Evolutionary conservation across 1,284 basidiomycete species (phyloP).

Genomic region (Leucoagaricus sp.): DNA sequence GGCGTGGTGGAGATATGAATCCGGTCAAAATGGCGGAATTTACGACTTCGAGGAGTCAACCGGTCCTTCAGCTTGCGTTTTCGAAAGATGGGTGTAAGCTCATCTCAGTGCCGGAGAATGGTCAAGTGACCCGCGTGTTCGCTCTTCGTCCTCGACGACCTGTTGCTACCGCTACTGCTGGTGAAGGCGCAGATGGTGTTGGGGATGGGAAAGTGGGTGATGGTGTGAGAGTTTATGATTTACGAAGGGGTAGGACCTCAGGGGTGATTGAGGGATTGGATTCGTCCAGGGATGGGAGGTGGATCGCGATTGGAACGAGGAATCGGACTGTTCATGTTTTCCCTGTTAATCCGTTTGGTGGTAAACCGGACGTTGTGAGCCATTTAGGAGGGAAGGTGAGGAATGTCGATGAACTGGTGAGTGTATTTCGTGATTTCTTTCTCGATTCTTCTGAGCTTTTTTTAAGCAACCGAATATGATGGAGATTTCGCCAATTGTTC

Average conservation of each 20-base stretch:
- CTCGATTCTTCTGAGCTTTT: background rate
- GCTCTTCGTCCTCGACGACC: constrained; percentile 46
- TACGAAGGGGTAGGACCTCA: constrained; percentile 65
- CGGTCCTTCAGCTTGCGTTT: constrained; percentile 57
- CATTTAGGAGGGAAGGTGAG: constrained; percentile 61
- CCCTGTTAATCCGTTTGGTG: constrained; percentile 76
- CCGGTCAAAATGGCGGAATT: constrained; percentile 47
- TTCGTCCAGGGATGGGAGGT: constrained; percentile 66
- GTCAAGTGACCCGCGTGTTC: constrained; percentile 61
- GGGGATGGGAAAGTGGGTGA: constrained; percentile 4
- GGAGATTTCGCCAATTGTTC: constrained; percentile 56
- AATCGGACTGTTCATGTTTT: constrained; percentile 75
- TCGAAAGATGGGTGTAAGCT: constrained; percentile 61
- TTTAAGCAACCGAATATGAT: constrained; percentile 52
- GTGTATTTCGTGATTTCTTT: constrained; percentile 17
- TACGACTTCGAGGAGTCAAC: constrained; percentile 45
- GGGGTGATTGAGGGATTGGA: constrained; percentile 62
- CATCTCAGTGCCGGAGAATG: constrained; percentile 59
- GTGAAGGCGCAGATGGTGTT: too few species aligned
- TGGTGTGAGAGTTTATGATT: constrained; percentile 20
- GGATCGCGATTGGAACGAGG: constrained; percentile 68
- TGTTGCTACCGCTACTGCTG: background rate
- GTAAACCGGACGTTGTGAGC: constrained; percentile 62
- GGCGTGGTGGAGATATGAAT: background rate
- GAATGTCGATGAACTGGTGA: constrained; percentile 55